These are phyloP conservation scores for Triadica sebifera DNA, from an alignment of 345 rosid genomes.

Conservation along the genomic window DNA sequence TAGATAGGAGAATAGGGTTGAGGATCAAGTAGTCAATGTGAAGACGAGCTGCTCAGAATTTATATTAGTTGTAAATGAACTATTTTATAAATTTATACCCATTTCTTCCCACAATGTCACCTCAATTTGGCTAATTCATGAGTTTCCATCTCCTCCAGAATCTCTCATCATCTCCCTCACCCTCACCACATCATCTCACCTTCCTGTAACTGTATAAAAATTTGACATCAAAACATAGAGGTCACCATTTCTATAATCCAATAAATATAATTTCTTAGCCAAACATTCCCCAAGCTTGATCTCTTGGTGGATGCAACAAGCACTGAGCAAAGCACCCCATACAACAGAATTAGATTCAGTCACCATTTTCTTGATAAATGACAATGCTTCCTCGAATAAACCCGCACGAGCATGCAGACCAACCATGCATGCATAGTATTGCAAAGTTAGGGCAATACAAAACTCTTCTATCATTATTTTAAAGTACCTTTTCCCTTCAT, in stretches of 20 bases:
- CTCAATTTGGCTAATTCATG: slow-evolving; percentile 61
- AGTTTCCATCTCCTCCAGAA: slow-evolving; percentile 66
- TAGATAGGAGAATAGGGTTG: neutral
- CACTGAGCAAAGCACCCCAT: slow-evolving; percentile 76
- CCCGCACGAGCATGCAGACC: slow-evolving; percentile 63
- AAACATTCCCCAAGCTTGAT: slow-evolving; percentile 67
- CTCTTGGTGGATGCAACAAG: slow-evolving; percentile 64
- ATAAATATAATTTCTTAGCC: slow-evolving; percentile 64
- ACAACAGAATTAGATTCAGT: slow-evolving; percentile 65
- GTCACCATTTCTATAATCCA: slow-evolving; percentile 68
- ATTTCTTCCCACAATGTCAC: slow-evolving; percentile 17
- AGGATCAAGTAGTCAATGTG: neutral
- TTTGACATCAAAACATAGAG: slow-evolving; percentile 83
- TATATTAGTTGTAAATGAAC: neutral
- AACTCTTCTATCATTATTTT: slow-evolving; percentile 53
- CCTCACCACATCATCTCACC: slow-evolving; percentile 72
- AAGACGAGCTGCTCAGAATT: neutral
- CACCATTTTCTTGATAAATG: slow-evolving; percentile 44
- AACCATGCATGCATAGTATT: slow-evolving; percentile 72
- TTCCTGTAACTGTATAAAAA: slow-evolving; percentile 62
- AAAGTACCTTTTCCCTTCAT: slow-evolving; percentile 63
- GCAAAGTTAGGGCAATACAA: slow-evolving; percentile 51
- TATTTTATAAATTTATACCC: neutral
- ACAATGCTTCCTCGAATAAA: slow-evolving; percentile 58
- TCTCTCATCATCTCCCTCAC: slow-evolving; percentile 74